These are phyloP conservation scores for Coprinopsis strossmayeri DNA, from an alignment of 768 basidiomycete genomes.

Conservation along the genomic window DNA sequence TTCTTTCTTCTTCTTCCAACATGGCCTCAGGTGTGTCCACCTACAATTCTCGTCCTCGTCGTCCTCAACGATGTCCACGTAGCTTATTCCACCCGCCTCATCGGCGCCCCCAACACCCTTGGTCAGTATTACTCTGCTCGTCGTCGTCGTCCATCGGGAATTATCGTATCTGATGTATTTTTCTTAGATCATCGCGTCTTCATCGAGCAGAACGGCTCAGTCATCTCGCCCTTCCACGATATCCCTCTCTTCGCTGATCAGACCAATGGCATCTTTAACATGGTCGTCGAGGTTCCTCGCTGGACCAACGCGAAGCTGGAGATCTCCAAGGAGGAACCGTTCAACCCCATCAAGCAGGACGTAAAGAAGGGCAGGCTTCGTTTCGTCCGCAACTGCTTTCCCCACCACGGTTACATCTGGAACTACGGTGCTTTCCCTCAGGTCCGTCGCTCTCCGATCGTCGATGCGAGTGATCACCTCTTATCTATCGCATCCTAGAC, in stretches of 20 bases:
- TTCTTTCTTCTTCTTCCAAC: constrained; percentile 28
- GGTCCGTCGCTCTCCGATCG: constrained; percentile 35
- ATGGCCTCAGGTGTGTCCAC: constrained; percentile 53
- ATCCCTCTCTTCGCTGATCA: constrained; percentile 97
- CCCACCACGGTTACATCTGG: constrained; percentile 99
- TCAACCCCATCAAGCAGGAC: constrained; percentile 99
- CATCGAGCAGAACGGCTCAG: constrained; percentile 84
- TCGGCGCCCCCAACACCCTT: constrained; percentile 89
- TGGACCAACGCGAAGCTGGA: constrained; percentile 99
- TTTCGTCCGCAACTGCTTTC: constrained; percentile 99
- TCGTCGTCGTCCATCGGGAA: constrained; percentile 14
- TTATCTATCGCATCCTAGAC: constrained; percentile 49
- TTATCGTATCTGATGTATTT: constrained; percentile 16
- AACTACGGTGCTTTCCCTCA: constrained; percentile 99
- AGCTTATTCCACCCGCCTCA: constrained; percentile 72
- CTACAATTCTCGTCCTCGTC: constrained; percentile 13
- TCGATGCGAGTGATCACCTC: constrained; percentile 9
- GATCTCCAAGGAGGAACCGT: constrained; percentile 95
- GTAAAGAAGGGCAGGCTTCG: constrained; percentile 95
- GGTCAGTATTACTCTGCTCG: constrained; percentile 42
- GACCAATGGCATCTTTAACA: constrained; percentile 94
- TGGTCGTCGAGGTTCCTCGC: constrained; percentile 96
- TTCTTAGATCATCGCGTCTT: constrained; percentile 86
- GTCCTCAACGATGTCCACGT: constrained; percentile 15
- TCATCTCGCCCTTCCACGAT: constrained; percentile 89